These are phyloP conservation scores for Plantago rigida DNA, from an alignment of 305 asterid genomes.

Conservation along the genomic window DNA sequence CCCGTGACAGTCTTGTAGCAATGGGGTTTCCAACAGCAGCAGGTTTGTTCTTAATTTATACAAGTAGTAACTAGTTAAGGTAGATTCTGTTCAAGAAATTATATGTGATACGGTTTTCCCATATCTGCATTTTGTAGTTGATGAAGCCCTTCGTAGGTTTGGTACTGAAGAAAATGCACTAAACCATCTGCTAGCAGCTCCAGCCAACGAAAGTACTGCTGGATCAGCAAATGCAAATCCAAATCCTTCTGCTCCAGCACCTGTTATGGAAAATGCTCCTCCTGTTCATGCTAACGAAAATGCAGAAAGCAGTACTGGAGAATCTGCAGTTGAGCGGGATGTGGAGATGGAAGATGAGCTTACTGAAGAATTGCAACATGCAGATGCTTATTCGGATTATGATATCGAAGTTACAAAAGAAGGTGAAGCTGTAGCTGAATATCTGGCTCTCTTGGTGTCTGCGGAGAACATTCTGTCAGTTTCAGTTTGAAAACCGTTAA, in stretches of 20 bases:
- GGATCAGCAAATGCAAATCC: neutral
- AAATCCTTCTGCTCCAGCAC: slow-evolving; percentile 16
- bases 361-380: slow-evolving; percentile 49
- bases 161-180: slow-evolving; percentile 48
- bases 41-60: slow-evolving; percentile 36
- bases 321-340: slow-evolving; percentile 44
- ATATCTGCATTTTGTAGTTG: slow-evolving; percentile 35
- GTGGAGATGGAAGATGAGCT: slow-evolving; percentile 74
- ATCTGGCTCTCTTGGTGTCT: slow-evolving; percentile 47
- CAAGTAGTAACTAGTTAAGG: slow-evolving; percentile 2
- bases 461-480: slow-evolving; percentile 21
- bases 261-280: neutral
- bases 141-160: slow-evolving; percentile 41
- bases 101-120: neutral
- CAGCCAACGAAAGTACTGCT: slow-evolving; percentile 21
- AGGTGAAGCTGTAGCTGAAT: slow-evolving; percentile 82
- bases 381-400: slow-evolving; percentile 76
- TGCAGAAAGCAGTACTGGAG: slow-evolving; percentile 31
- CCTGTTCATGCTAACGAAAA: slow-evolving; percentile 16
- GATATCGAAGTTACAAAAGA: slow-evolving; percentile 68
- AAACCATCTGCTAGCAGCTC: slow-evolving; percentile 35
- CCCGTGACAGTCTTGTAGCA: slow-evolving; percentile 42
- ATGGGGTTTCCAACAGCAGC: slow-evolving; percentile 66
- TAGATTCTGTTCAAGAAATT: neutral
- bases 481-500: neutral